phyloP scores from a whole-genome alignment of 768 basidiomycete genomes.

The Tulasnella sp. region DNA sequence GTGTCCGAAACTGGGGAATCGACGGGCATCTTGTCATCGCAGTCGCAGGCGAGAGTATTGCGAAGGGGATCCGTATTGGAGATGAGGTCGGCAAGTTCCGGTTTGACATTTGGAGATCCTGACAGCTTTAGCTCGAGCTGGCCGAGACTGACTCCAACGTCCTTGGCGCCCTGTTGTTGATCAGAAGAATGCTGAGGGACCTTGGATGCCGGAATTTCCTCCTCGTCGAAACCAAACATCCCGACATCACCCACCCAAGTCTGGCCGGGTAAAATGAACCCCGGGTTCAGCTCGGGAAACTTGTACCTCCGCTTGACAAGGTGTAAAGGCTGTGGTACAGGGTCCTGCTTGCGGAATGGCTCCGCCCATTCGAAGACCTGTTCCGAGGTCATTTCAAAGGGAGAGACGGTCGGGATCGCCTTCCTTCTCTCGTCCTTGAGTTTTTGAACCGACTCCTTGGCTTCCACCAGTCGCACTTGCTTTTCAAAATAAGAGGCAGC shows the following conservation, averaged over 20 bases:
- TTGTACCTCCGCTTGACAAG: background rate
- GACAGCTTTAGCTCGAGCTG: background rate
- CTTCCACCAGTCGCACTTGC: background rate
- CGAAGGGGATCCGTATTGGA: background rate
- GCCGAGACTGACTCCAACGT: background rate
- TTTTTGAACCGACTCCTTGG: background rate
- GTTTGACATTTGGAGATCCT: background rate
- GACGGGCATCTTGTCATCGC: background rate
- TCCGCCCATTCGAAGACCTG: background rate
- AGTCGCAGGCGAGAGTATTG: background rate
- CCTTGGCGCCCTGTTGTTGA: background rate
- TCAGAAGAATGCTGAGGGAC: background rate
- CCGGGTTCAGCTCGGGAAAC: background rate
- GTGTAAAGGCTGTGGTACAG: background rate
- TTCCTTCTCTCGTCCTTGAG: background rate
- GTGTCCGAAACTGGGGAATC: background rate
- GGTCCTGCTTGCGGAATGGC: background rate
- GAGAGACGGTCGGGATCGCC: background rate
- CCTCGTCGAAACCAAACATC: slow-evolving; percentile 2
- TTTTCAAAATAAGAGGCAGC: background rate
- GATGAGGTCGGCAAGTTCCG: background rate
- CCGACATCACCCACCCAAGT: slow-evolving; percentile 1
- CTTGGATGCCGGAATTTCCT: background rate
- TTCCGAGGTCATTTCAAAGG: background rate
- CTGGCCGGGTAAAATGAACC: background rate